phyloP scores from a whole-genome alignment of 2,329 filamentous ascomycete species.

The Daldinia sp. region DNA sequence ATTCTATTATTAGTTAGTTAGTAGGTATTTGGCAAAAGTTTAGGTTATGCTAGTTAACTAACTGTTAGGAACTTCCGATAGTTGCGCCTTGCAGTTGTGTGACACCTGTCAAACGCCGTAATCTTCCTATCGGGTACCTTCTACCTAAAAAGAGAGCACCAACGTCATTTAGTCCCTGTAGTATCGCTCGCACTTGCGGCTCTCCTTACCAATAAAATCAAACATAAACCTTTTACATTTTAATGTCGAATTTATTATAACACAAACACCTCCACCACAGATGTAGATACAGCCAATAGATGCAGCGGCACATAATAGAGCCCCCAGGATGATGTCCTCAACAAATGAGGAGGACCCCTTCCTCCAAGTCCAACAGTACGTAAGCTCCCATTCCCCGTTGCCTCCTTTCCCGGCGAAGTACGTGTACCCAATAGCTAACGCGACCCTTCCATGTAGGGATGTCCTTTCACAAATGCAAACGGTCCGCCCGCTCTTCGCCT shows the following conservation, averaged over 20 bases:
- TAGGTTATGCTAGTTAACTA: not conserved
- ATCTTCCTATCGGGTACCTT: too few species aligned
- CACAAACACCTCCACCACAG: not conserved
- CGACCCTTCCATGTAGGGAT: constrained; percentile 66
- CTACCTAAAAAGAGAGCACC: constrained; percentile 14
- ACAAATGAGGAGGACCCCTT: constrained; percentile 74
- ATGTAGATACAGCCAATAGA: constrained; percentile 43
- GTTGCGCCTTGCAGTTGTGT: constrained; percentile 7
- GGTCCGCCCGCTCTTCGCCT: constrained; percentile 87
- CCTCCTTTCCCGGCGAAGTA: not conserved
- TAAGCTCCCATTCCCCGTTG: constrained; percentile 14
- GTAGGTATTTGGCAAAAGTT: not conserved
- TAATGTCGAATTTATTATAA: constrained; percentile 1
- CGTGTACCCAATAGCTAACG: not conserved
- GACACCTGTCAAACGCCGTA: constrained; percentile 19
- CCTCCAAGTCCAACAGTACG: constrained; percentile 75
- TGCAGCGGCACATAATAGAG: constrained; percentile 39
- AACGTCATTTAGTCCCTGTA: constrained; percentile 31
- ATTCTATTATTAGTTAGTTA: not conserved
- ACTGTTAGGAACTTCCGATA: not conserved
- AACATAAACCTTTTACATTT: constrained; percentile 1
- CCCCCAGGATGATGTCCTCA: constrained; percentile 70
- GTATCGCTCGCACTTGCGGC: constrained; percentile 6
- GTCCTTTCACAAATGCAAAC: constrained; percentile 83
- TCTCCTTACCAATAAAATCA: constrained; percentile 14